These are phyloP conservation scores for Leccinum rimulosum DNA, from an alignment of 768 basidiomycete species.

Conservation along the genomic window DNA sequence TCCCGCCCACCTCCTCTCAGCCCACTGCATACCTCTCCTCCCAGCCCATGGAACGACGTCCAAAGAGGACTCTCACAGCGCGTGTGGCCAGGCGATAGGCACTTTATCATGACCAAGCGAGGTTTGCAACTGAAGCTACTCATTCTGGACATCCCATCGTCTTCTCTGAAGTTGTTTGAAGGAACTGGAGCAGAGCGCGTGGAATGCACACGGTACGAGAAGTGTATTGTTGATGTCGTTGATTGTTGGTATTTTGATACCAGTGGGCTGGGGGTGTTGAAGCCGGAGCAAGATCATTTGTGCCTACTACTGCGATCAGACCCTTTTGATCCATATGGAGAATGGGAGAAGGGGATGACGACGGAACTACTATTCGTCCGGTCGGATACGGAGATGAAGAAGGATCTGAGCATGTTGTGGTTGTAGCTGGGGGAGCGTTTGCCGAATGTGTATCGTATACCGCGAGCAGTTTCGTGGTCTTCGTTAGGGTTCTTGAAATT, in stretches of 20 bases:
- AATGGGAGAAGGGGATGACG: conserved; percentile 28
- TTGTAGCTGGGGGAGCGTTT: conserved; percentile 8
- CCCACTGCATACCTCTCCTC: too few species aligned
- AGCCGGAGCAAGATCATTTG: conserved; percentile 26
- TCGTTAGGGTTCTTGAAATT: neutral
- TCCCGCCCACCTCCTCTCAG: too few species aligned
- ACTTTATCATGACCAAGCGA: too few species aligned
- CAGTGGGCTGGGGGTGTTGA: conserved; percentile 23
- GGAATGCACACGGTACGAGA: conserved; percentile 19
- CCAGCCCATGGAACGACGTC: too few species aligned
- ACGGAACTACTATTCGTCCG: conserved; percentile 25
- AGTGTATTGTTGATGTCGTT: conserved; percentile 27
- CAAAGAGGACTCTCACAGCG: too few species aligned
- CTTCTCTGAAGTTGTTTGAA: conserved; percentile 17
- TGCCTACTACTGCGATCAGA: too few species aligned
- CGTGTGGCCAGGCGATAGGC: too few species aligned
- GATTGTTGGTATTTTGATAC: conserved; percentile 34
- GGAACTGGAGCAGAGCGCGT: neutral
- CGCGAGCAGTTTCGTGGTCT: neutral
- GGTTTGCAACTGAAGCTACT: too few species aligned
- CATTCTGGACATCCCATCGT: too few species aligned
- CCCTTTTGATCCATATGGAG: too few species aligned
- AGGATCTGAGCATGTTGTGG: conserved; percentile 21
- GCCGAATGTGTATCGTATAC: neutral
- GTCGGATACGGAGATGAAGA: conserved; percentile 17